Conservation (phyloP, 176 grass and related monocot genomes). For the Zea mays region Zm-B73-REFERENCE-NAM-5.0 NC_050099.1:21009501-21010000, state of each 20-base stretch:
- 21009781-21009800: constrained; percentile 55
- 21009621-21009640: constrained; percentile 84
- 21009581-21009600: constrained; percentile 64
- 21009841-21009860: constrained; percentile 71
- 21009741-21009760: constrained; percentile 70
- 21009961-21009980: constrained; percentile 53
- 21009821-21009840: constrained; percentile 75
- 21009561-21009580: constrained; percentile 80
- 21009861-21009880: constrained; percentile 76
- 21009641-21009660: constrained; percentile 68
- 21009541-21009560: constrained; percentile 64
- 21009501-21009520: constrained; percentile 86
- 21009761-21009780: constrained; percentile 76
- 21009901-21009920: constrained; percentile 74
- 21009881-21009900: constrained; percentile 78
- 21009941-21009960: constrained; percentile 70
- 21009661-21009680: constrained; percentile 76
- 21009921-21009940: constrained; percentile 79
- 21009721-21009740: constrained; percentile 84
- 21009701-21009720: constrained; percentile 75
- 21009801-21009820: constrained; percentile 97
- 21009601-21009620: constrained; percentile 74
- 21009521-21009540: constrained; percentile 76
- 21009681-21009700: constrained; percentile 77
- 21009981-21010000: constrained; percentile 70